Percentiles rank a stretch among this genome's conserved stretches.
Evolutionary conservation across 495 filamentous ascomycete species (phyloP).

Genomic region (Hypoxylon subgilvum): DNA sequence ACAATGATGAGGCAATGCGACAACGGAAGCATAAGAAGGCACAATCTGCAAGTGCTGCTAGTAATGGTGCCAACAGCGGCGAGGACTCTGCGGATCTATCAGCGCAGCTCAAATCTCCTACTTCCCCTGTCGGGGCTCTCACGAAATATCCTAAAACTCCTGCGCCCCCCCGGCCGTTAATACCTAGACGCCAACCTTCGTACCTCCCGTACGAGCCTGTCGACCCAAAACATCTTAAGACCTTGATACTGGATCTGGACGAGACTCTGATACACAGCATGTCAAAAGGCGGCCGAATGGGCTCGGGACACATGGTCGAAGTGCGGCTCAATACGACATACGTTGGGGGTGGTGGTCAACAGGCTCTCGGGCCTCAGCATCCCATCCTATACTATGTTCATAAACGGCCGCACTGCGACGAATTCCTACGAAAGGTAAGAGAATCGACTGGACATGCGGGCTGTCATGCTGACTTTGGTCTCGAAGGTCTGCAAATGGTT

Average conservation of each 20-base stretch:
- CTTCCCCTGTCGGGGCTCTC: slow-evolving; percentile 77
- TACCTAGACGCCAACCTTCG: slow-evolving; percentile 83
- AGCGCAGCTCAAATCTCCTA: slow-evolving; percentile 82
- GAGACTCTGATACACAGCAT: slow-evolving; percentile 97
- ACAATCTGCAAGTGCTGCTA: slow-evolving; percentile 50
- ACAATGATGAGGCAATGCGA: slow-evolving; percentile 75
- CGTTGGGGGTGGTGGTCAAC: slow-evolving; percentile 65
- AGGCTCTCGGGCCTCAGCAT: slow-evolving; percentile 80
- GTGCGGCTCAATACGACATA: slow-evolving; percentile 79
- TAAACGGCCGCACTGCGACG: slow-evolving; percentile 95
- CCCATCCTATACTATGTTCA: slow-evolving; percentile 99
- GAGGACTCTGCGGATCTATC: slow-evolving; percentile 49
- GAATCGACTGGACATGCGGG: background rate
- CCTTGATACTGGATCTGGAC: slow-evolving; percentile 91
- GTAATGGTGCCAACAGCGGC: slow-evolving; percentile 36
- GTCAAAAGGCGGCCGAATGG: slow-evolving; percentile 94
- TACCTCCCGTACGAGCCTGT: slow-evolving; percentile 64
- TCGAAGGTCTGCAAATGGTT: slow-evolving; percentile 89
- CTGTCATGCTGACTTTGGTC: slow-evolving; percentile 14
- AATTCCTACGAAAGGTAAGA: slow-evolving; percentile 85
- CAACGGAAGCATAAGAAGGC: slow-evolving; percentile 65
- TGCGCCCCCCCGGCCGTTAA: slow-evolving; percentile 84
- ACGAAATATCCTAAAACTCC: slow-evolving; percentile 90
- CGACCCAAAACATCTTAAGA: slow-evolving; percentile 72
- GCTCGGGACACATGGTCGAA: slow-evolving; percentile 97